phyloP scores from a whole-genome alignment of 345 rosid genomes.

The Populus euphratica region DNA sequence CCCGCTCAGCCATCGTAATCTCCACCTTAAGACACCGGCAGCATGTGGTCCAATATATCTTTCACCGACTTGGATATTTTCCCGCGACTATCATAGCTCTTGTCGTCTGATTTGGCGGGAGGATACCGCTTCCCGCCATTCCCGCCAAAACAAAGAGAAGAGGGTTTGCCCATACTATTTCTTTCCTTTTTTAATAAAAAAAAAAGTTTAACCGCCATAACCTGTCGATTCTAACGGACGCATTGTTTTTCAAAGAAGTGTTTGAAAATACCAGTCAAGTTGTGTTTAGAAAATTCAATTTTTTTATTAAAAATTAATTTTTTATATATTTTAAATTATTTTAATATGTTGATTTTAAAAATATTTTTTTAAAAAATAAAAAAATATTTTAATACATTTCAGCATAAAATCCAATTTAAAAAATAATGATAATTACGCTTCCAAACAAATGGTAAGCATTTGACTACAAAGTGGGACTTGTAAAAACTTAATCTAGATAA shows the following conservation, averaged over 20 bases:
- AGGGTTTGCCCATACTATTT: neutral
- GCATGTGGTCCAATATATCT: neutral
- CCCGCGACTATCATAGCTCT: slow-evolving; percentile 18
- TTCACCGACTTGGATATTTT: slow-evolving; percentile 25
- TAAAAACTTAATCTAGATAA: no score
- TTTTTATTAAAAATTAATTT: no score
- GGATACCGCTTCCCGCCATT: slow-evolving; percentile 36
- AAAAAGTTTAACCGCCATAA: neutral
- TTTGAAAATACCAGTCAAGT: fast-evolving
- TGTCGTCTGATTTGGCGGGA: slow-evolving; percentile 47
- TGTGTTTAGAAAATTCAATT: no score
- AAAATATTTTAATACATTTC: no score
- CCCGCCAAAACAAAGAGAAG: slow-evolving; percentile 27
- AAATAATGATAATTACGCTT: fast-evolving
- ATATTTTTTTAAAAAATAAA: no score
- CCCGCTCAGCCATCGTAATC: neutral
- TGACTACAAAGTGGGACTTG: no score
- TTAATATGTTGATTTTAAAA: no score
- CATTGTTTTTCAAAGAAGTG: neutral
- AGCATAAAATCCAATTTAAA: no score
- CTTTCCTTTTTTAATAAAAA: neutral
- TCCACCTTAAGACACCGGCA: slow-evolving; percentile 23
- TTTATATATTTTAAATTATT: no score
- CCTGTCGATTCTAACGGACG: neutral
- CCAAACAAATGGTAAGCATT: no score